Base-by-base conservation (phyloP, 2,329 filamentous ascomycete species). In the Aspergillus candidus region DNA sequence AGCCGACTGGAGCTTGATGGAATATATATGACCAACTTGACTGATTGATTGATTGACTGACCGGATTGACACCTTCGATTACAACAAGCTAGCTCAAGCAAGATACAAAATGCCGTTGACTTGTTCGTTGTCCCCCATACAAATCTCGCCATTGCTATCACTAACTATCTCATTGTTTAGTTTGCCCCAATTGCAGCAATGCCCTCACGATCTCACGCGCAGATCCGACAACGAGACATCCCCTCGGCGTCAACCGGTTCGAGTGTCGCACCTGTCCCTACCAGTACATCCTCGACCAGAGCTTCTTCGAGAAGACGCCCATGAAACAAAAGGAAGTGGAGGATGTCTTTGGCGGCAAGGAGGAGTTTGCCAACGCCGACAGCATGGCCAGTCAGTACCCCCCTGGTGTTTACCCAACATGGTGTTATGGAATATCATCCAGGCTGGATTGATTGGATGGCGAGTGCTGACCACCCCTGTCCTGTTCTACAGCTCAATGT, bases 251-350 rank as follows among this genome's bases (percentile, higher is more conserved):
- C 41, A 96, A 96, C 73, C 84, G 89, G 46, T 88, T 97, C 68
- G 88, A 94, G 70, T 98, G 93, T 72, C 86, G 88, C 46, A 94
- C 89, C 46, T 98, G 93, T 58, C 91, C 93, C 4, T 98, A 94
- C 73, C 83, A 94, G 66, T 89, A 88, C 68, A 74, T 85, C 46
- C 83, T 97, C 60, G 82, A 83, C 54, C 79, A 83, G 58, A 80
- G 83, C 48, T 86, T 88, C 69, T 95, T 82, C 70, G 89, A 94
- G 60, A 85, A 87, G 56, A 84, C 85, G 54, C 65, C 67, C 27
- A 89, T 93, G 75, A 83, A 85, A 70, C 81, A 85, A 63, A 91
- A 93, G 69, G 87, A 94, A 63, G 83, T 84, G 55, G 91, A 95
- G 56, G 91, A 86, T 55, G 86, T 97, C 39, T 84, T 97, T 60